These are phyloP conservation scores for Malus hybrid DNA, from an alignment of 331 rosid genomes.

Conservation along the genomic window DNA sequence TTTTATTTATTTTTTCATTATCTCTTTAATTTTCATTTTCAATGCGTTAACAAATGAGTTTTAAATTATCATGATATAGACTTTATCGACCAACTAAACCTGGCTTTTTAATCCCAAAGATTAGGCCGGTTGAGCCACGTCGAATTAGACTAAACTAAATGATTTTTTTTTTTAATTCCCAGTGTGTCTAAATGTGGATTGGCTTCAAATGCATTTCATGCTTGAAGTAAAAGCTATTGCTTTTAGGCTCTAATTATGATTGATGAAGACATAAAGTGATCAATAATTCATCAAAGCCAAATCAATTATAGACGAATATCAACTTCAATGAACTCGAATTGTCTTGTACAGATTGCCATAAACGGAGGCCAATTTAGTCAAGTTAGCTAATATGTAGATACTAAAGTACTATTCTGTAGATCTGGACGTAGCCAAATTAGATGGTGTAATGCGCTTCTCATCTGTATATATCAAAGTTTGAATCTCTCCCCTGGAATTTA, in stretches of 20 bases:
- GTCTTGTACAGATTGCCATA: not conserved
- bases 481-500: too few relatives aligned
- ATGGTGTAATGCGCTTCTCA: too few relatives aligned
- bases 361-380: not conserved
- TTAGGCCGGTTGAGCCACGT: not conserved
- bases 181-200: not conserved
- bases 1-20: too few relatives aligned
- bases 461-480: too few relatives aligned
- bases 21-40: not conserved
- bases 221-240: not conserved
- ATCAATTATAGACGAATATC: not conserved
- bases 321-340: not conserved
- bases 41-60: not conserved
- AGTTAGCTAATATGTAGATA: too few relatives aligned
- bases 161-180: not conserved
- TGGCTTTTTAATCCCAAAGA: not conserved
- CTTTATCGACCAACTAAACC: not conserved
- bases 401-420: too few relatives aligned
- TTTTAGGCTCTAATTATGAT: not conserved
- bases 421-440: too few relatives aligned
- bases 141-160: not conserved
- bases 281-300: not conserved
- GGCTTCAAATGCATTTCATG: not conserved
- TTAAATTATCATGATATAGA: not conserved
- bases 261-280: slow-evolving; percentile 5